phyloP scores from a whole-genome alignment of 1,139 yeast species.

The Kluyveromyces marxianus region DNA sequence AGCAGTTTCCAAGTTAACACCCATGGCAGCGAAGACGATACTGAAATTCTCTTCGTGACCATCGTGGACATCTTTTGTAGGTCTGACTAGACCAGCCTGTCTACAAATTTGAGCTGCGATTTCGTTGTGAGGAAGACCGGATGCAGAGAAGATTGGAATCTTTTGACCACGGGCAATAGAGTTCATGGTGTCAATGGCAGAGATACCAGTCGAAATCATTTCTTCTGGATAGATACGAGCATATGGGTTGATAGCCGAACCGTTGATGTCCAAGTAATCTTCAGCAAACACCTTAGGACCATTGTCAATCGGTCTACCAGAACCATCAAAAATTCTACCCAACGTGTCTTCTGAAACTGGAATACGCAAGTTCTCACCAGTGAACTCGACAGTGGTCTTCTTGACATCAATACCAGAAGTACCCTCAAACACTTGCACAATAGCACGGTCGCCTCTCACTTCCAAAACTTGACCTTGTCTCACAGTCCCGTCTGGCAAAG shows the following conservation, averaged over 20 bases:
- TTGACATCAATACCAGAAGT: constrained; percentile 97
- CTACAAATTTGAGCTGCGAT: constrained; percentile 99
- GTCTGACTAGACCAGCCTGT: constrained; percentile 98
- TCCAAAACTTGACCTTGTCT: constrained; percentile 98
- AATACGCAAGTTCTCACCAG: constrained; percentile 87
- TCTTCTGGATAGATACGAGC: constrained; percentile 99
- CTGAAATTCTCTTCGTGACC: constrained; percentile 99
- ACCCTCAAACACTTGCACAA: constrained; percentile 98
- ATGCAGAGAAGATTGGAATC: constrained; percentile 96
- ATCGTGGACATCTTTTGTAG: constrained; percentile 98
- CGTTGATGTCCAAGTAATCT: constrained; percentile 95
- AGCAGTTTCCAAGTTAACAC: constrained; percentile 87
- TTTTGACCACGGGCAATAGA: constrained; percentile 99
- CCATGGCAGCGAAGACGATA: constrained; percentile 98
- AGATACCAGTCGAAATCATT: constrained; percentile 97
- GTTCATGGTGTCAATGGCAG: constrained; percentile 98
- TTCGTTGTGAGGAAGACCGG: constrained; percentile 98
- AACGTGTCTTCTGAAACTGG: constrained; percentile 95
- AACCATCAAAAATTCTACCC: constrained; percentile 98
- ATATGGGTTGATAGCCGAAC: constrained; percentile 96
- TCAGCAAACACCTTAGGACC: constrained; percentile 99
- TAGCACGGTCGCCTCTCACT: constrained; percentile 93
- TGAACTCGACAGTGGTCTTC: constrained; percentile 93
- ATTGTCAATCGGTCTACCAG: constrained; percentile 96
- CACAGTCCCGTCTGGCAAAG: constrained; percentile 87